A percentile compares a stretch with the other conserved stretches of the same genome.
phyloP scores from a whole-genome alignment of 2,329 filamentous ascomycete genomes.

The Hypoxylon sp. region DNA sequence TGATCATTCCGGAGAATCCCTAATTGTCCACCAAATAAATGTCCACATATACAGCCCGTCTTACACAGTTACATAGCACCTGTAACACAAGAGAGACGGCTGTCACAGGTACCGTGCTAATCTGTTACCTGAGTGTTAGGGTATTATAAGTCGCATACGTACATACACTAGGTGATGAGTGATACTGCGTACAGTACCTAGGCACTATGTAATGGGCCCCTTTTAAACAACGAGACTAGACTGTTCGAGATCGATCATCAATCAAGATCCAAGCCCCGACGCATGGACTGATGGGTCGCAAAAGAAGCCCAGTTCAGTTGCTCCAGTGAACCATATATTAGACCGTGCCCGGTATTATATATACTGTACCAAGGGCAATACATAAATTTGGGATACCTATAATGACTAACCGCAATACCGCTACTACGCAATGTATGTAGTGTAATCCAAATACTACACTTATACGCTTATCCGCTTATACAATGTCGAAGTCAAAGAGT shows the following conservation, averaged over 20 bases:
- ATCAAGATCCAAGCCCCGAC: slow-evolving; percentile 41
- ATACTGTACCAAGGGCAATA: slow-evolving; percentile 20
- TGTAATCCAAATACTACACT: slow-evolving; percentile 25
- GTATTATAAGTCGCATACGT: slow-evolving; percentile 12
- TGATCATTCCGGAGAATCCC: slow-evolving; percentile 27
- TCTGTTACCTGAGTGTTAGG: slow-evolving; percentile 30
- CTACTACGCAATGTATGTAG: slow-evolving; percentile 9
- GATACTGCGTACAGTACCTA: slow-evolving; percentile 24
- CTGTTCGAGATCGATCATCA: slow-evolving; percentile 46
- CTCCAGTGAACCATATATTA: slow-evolving; percentile 22
- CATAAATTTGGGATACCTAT: slow-evolving; percentile 21
- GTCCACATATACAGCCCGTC: slow-evolving; percentile 19
- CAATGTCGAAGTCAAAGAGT: slow-evolving; percentile 8
- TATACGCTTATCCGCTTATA: too few species aligned
- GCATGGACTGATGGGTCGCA: slow-evolving; percentile 30
- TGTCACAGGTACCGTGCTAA: slow-evolving; percentile 21
- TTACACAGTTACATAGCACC: slow-evolving; percentile 21
- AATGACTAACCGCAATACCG: not conserved
- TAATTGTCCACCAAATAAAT: slow-evolving; percentile 1
- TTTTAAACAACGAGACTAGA: slow-evolving; percentile 33
- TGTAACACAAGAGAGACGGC: slow-evolving; percentile 22
- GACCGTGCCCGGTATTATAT: slow-evolving; percentile 7
- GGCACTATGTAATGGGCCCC: slow-evolving; percentile 18
- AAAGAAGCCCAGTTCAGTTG: slow-evolving; percentile 17
- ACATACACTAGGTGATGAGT: not conserved